These are phyloP conservation scores for Erodium maritimum DNA, from an alignment of 345 rosid genomes.

Conservation along the genomic window DNA sequence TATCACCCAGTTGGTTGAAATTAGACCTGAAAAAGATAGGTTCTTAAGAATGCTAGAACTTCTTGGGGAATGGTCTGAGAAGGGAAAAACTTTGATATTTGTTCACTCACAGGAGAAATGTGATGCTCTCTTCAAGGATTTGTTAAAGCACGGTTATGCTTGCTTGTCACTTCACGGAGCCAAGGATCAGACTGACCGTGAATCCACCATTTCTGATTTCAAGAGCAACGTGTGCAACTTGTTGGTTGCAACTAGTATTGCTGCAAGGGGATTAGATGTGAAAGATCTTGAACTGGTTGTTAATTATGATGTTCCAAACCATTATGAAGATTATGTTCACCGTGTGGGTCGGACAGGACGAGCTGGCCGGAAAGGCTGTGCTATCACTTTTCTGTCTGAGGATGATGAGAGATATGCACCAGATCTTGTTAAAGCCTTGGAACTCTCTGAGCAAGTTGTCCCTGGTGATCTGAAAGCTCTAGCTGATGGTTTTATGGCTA, in stretches of 20 bases:
- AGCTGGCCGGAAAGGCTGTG: slow-evolving; percentile 93
- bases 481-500: slow-evolving; percentile 81
- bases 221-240: slow-evolving; percentile 87
- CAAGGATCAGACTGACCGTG: slow-evolving; percentile 93
- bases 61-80: slow-evolving; percentile 95
- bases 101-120: slow-evolving; percentile 90
- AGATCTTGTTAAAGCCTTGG: slow-evolving; percentile 87
- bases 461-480: slow-evolving; percentile 80
- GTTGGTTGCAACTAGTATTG: slow-evolving; percentile 84
- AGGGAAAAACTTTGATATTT: slow-evolving; percentile 78
- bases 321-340: slow-evolving; percentile 93
- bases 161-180: slow-evolving; percentile 96
- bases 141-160: slow-evolving; percentile 70
- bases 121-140: slow-evolving; percentile 66
- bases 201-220: slow-evolving; percentile 83
- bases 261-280: slow-evolving; percentile 95
- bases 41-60: slow-evolving; percentile 75
- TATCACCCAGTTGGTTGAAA: slow-evolving; percentile 79
- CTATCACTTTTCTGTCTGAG: slow-evolving; percentile 82
- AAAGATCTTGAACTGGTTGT: slow-evolving; percentile 92
- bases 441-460: slow-evolving; percentile 91
- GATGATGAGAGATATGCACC: slow-evolving; percentile 95
- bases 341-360: slow-evolving; percentile 98
- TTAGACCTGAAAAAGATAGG: slow-evolving; percentile 83
- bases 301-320: slow-evolving; percentile 90